Evolutionary conservation across 2,329 filamentous ascomycete genomes (phyloP).

Genomic region (Colletotrichum sp.): DNA sequence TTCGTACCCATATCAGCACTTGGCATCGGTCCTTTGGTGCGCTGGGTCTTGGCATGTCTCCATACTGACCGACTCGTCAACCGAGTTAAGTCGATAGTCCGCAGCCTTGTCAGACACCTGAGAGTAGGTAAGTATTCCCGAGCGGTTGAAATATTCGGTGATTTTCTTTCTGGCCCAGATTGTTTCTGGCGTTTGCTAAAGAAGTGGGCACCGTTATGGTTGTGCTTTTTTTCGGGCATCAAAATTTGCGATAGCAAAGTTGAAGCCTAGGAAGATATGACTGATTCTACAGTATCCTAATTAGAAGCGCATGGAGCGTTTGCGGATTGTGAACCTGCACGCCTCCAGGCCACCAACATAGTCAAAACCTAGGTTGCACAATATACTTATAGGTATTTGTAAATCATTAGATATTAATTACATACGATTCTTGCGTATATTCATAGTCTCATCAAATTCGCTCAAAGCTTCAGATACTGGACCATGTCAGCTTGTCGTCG

Average conservation of each 20-base stretch:
- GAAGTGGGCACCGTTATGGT: neutral
- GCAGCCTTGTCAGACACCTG: neutral
- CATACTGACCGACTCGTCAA: neutral
- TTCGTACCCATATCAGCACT: neutral
- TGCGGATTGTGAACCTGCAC: neutral
- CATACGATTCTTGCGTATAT: neutral
- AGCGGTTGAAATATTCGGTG: neutral
- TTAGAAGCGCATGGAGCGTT: neutral
- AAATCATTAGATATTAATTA: neutral
- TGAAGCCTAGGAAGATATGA: neutral
- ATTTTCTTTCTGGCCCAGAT: neutral
- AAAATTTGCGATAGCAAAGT: neutral
- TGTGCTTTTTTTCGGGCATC: neutral
- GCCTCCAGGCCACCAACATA: neutral
- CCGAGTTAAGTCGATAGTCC: neutral
- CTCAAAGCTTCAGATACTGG: neutral
- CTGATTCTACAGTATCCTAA: neutral
- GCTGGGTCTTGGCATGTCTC: neutral
- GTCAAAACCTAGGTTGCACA: neutral
- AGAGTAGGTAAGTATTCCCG: neutral
- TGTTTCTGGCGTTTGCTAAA: neutral
- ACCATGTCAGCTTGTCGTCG: neutral
- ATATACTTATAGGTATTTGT: neutral
- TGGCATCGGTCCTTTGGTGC: neutral
- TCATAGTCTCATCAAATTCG: neutral